Percentiles rank a stretch among this genome's conserved stretches.
Evolutionary conservation across 768 basidiomycete species (phyloP).

Genomic region (Calocybe indica): DNA sequence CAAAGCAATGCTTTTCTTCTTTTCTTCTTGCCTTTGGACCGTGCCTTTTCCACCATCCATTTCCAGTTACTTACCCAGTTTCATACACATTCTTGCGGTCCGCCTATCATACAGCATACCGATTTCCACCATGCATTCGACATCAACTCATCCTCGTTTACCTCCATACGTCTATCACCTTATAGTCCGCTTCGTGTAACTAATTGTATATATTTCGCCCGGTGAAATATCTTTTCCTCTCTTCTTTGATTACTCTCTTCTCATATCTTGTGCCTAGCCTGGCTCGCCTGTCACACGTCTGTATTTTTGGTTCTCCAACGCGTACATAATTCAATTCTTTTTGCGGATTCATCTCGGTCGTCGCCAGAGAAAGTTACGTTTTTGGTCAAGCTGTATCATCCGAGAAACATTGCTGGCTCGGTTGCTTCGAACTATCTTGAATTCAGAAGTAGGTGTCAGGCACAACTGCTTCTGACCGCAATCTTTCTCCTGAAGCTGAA

Average conservation of each 20-base stretch:
- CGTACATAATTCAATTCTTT: slow-evolving; percentile 2
- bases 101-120: too few species aligned
- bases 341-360: not conserved
- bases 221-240: not conserved
- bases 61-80: too few species aligned
- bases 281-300: not conserved
- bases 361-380: slow-evolving; percentile 5
- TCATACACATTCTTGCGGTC: too few species aligned
- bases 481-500: slow-evolving; percentile 3
- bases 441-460: not conserved
- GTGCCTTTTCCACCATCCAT: too few species aligned
- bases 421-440: too few species aligned
- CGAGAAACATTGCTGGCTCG: too few species aligned
- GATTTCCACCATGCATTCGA: too few species aligned
- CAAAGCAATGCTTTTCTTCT: too few species aligned
- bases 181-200: not conserved
- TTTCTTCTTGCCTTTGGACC: too few species aligned
- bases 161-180: not conserved
- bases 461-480: not conserved
- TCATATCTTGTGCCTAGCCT: not conserved
- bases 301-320: not conserved
- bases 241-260: not conserved
- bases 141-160: not conserved
- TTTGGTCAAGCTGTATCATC: too few species aligned
- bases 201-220: not conserved